phyloP scores from a whole-genome alignment of 2,329 filamentous ascomycete genomes.

The Colletotrichum sp. region DNA sequence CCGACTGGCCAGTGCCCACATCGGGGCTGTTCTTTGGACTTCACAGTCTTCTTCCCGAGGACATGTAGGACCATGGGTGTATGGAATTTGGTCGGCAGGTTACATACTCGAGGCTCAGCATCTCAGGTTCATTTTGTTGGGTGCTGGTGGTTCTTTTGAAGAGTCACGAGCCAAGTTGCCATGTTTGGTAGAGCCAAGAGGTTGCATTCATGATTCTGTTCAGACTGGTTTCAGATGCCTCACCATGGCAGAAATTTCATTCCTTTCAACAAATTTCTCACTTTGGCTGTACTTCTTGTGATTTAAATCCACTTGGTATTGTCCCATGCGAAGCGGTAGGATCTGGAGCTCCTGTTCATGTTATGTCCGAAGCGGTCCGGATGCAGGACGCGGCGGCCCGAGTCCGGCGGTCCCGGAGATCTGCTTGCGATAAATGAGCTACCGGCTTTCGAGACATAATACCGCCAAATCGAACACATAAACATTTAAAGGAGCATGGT shows the following conservation, averaged over 20 bases:
- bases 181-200: background rate
- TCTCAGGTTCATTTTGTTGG: background rate
- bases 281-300: background rate
- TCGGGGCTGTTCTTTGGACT: background rate
- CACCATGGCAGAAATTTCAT: background rate
- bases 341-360: background rate
- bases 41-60: background rate
- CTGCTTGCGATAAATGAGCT: background rate
- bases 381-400: background rate
- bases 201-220: background rate
- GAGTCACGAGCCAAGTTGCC: background rate
- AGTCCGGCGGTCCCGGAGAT: background rate
- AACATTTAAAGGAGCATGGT: background rate
- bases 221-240: background rate
- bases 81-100: background rate
- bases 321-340: background rate
- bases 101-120: background rate
- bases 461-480: background rate
- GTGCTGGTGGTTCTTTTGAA: background rate
- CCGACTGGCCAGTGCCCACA: background rate
- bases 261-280: background rate
- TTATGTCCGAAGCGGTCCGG: background rate
- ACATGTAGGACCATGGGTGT: background rate
- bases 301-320: background rate
- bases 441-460: background rate